These are phyloP conservation scores for Drechslerella dactyloides DNA, from an alignment of 2,329 filamentous ascomycete species.

Conservation along the genomic window DNA sequence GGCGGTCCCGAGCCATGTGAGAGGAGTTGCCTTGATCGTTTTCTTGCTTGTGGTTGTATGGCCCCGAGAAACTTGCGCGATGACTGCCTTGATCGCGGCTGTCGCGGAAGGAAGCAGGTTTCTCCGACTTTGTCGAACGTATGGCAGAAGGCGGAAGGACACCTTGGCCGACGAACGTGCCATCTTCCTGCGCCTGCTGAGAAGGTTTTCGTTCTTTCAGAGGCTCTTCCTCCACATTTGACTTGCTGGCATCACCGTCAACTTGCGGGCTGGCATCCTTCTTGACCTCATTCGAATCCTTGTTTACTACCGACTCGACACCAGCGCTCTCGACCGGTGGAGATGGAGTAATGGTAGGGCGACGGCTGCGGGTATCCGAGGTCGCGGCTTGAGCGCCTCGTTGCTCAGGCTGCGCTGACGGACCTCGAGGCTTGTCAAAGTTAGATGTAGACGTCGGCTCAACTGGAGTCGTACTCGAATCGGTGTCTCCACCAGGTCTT, in stretches of 20 bases:
- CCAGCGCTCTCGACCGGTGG: constrained; percentile 19
- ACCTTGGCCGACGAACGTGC: constrained; percentile 49
- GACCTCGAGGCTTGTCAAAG: constrained; percentile 35
- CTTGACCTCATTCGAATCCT: constrained; percentile 25
- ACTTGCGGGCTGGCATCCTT: constrained; percentile 15
- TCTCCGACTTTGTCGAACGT: constrained; percentile 37
- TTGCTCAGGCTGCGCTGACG: constrained; percentile 36
- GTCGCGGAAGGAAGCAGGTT: constrained; percentile 12
- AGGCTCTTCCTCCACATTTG: constrained; percentile 19
- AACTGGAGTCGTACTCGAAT: constrained; percentile 34
- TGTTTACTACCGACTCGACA: constrained; percentile 20
- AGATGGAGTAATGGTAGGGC: constrained; percentile 23
- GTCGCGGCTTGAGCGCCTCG: constrained; percentile 25
- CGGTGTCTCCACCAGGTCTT: constrained; percentile 58
- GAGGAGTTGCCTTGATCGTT: constrained; percentile 21
- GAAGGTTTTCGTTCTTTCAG: constrained; percentile 40
- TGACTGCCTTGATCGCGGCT: constrained; percentile 24
- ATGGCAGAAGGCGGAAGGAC: constrained; percentile 42
- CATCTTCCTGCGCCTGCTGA: constrained; percentile 37
- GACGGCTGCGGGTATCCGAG: constrained; percentile 19
- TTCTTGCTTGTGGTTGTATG: constrained; percentile 38
- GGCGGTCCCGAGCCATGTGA: constrained; percentile 32
- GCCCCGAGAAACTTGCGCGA: constrained; percentile 19
- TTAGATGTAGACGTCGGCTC: constrained; percentile 14
- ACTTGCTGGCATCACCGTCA: constrained; percentile 18